phyloP scores from a whole-genome alignment of 768 basidiomycete species.

The Pulveroboletus frians region DNA sequence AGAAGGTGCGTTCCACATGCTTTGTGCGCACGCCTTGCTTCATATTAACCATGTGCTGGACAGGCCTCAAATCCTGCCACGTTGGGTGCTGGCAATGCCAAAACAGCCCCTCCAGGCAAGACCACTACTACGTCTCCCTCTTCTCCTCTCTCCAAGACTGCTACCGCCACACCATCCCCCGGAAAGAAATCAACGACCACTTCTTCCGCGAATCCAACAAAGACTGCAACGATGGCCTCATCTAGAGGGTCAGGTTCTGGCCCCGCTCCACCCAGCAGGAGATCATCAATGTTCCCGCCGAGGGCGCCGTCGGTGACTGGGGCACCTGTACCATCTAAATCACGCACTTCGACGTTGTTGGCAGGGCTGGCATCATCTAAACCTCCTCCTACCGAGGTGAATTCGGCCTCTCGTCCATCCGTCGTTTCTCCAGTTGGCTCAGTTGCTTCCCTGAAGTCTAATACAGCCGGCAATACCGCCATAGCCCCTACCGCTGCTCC shows the following conservation, averaged over 20 bases:
- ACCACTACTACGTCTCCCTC: conserved; percentile 31
- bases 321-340: conserved; percentile 33
- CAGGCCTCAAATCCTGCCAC: conserved; percentile 65
- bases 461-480: conserved; percentile 23
- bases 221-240: conserved; percentile 30
- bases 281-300: conserved; percentile 30
- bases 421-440: conserved; percentile 56
- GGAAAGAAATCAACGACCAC: conserved; percentile 27
- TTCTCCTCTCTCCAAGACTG: conserved; percentile 29
- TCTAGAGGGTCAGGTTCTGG: conserved; percentile 27
- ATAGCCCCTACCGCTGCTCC: conserved; percentile 23
- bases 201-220: conserved; percentile 30
- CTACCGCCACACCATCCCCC: conserved; percentile 26
- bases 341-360: conserved; percentile 31
- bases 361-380: conserved; percentile 25
- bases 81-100: conserved; percentile 55
- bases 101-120: conserved; percentile 41
- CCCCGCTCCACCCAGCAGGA: conserved; percentile 31
- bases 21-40: conserved; percentile 15
- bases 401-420: conserved; percentile 39
- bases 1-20: conserved; percentile 50
- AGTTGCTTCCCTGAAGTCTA: conserved; percentile 42
- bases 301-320: conserved; percentile 39
- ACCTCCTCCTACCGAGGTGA: conserved; percentile 17
- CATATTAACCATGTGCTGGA: conserved; percentile 25